Percentiles rank a stretch among this genome's conserved stretches.
Conservation (phyloP, 2,329 filamentous ascomycete genomes). For the Lecanicillium sp. region DNA sequence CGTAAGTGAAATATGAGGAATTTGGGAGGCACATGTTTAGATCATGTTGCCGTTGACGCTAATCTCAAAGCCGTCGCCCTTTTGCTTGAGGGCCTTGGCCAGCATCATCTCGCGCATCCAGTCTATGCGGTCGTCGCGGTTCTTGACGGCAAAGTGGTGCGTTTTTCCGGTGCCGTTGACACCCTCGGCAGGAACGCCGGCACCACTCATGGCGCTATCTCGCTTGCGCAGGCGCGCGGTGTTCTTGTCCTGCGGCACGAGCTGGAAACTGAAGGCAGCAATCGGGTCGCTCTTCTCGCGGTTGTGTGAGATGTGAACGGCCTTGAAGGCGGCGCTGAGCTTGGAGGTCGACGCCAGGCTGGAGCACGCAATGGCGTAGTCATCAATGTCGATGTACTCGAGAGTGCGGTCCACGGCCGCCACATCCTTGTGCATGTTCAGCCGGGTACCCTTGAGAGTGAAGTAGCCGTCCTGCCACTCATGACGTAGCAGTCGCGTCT, state of each 20-base stretch:
- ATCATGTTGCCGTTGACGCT: constrained; percentile 77
- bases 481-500: constrained; percentile 79
- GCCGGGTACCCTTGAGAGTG: constrained; percentile 68
- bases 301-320: constrained; percentile 57
- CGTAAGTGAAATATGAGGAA: too few species aligned
- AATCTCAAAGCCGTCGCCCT: constrained; percentile 76
- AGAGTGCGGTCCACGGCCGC: constrained; percentile 50
- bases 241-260: constrained; percentile 63
- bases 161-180: constrained; percentile 67
- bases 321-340: constrained; percentile 81
- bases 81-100: constrained; percentile 78
- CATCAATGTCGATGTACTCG: constrained; percentile 79
- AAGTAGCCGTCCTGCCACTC: constrained; percentile 94
- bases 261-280: constrained; percentile 76
- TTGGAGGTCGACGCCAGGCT: constrained; percentile 70
- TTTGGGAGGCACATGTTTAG: too few species aligned
- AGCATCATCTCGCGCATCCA: constrained; percentile 96
- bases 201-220: constrained; percentile 39
- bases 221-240: constrained; percentile 48
- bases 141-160: constrained; percentile 88
- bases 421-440: constrained; percentile 68
- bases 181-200: constrained; percentile 33
- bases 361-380: constrained; percentile 83
- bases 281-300: constrained; percentile 51
- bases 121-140: constrained; percentile 84